A percentile compares a stretch with the other conserved stretches of the same genome.
These are phyloP conservation scores for Cucurbita maxima DNA, from an alignment of 306 rosid genomes.

Conservation along the genomic window DNA sequence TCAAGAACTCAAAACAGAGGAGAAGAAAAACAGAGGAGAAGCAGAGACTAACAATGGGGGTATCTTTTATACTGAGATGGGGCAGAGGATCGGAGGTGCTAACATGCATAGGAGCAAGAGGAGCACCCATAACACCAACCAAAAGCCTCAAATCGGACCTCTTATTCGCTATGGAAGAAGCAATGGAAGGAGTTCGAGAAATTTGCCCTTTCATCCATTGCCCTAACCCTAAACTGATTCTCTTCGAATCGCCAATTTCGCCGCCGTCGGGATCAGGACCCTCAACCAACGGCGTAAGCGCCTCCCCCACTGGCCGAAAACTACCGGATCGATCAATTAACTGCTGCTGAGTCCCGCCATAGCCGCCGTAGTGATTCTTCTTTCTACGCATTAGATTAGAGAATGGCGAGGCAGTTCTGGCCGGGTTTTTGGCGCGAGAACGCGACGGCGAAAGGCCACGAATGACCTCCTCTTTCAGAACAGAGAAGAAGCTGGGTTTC, in stretches of 20 bases:
- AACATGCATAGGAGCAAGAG: slow-evolving; percentile 81
- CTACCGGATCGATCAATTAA: slow-evolving; percentile 69
- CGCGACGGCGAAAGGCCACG: slow-evolving; percentile 90
- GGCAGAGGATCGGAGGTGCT: slow-evolving; percentile 69
- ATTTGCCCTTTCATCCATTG: slow-evolving; percentile 88
- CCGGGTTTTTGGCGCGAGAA: slow-evolving; percentile 55
- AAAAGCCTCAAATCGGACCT: slow-evolving; percentile 92
- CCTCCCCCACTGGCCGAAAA: slow-evolving; percentile 59
- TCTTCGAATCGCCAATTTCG: slow-evolving; percentile 51
- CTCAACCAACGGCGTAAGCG: slow-evolving; percentile 60
- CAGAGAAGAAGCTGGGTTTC: slow-evolving; percentile 85
- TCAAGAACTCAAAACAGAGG: background rate
- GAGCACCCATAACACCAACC: slow-evolving; percentile 92
- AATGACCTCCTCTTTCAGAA: slow-evolving; percentile 75
- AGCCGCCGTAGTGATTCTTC: slow-evolving; percentile 13
- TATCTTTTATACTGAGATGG: slow-evolving; percentile 81
- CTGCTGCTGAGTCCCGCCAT: slow-evolving; percentile 10
- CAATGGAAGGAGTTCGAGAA: slow-evolving; percentile 50
- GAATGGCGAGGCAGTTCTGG: slow-evolving; percentile 52
- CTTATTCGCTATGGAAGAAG: slow-evolving; percentile 29
- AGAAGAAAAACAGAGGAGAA: background rate
- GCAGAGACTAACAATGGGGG: slow-evolving; percentile 65
- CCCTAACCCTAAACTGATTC: slow-evolving; percentile 65
- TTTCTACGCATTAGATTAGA: slow-evolving; percentile 43
- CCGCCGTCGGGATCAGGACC: slow-evolving; percentile 75